Conservation (phyloP, 129 eudicot genomes). For the Flaveria brownii region DNA sequence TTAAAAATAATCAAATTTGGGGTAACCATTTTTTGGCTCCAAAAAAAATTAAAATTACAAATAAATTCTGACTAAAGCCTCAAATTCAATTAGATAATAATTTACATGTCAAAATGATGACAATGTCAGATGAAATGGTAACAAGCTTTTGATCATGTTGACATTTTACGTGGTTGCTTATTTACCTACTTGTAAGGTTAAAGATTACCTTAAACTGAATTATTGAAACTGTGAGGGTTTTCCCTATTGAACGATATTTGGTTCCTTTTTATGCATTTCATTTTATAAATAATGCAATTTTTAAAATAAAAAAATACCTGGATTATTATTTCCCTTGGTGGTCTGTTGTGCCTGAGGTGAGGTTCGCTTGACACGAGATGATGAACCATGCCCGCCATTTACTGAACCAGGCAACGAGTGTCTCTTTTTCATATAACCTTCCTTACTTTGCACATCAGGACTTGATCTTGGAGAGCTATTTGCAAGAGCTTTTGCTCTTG, state of each 20-base stretch:
- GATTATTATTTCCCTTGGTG: conserved; percentile 62
- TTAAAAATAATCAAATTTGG: no score
- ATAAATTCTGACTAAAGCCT: no score
- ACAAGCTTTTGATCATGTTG: no score
- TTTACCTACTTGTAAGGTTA: no score
- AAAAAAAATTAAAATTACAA: no score
- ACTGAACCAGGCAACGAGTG: conserved; percentile 66
- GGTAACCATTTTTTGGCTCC: no score
- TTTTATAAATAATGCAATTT: neutral
- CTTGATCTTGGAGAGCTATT: conserved; percentile 81
- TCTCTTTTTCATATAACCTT: conserved; percentile 58
- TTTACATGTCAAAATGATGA: no score
- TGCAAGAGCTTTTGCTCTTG: conserved; percentile 69
- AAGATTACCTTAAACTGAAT: no score
- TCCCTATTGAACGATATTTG: neutral
- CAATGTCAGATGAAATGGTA: no score
- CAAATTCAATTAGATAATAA: no score
- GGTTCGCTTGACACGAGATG: conserved; percentile 66
- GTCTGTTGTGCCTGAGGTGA: conserved; percentile 61
- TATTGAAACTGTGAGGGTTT: neutral
- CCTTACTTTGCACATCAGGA: conserved; percentile 78
- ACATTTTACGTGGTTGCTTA: no score
- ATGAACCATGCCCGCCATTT: conserved; percentile 69
- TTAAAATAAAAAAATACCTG: conserved; percentile 43
- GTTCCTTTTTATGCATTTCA: neutral